phyloP scores from a whole-genome alignment of 495 filamentous ascomycete genomes.

The Hypoxylon rickii region DNA sequence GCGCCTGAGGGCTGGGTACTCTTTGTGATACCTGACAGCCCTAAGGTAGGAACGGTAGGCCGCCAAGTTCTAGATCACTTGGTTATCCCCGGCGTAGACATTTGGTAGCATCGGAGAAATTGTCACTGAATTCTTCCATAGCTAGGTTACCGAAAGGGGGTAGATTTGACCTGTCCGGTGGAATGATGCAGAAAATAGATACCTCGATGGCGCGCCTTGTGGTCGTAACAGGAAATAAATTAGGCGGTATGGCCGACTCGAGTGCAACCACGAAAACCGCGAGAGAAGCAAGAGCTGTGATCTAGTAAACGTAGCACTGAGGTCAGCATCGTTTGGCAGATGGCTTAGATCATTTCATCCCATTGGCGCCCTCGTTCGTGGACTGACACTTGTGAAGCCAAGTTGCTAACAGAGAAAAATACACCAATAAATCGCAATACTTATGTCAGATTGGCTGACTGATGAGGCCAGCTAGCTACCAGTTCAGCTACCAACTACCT shows the following conservation, averaged over 20 bases:
- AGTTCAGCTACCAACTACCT: too few species aligned
- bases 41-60: not conserved
- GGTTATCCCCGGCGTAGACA: slow-evolving; percentile 14
- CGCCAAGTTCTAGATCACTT: slow-evolving; percentile 24
- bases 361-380: not conserved
- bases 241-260: slow-evolving; percentile 17
- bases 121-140: slow-evolving; percentile 29
- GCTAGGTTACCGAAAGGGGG: slow-evolving; percentile 15
- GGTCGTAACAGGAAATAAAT: slow-evolving; percentile 23
- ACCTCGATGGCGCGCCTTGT: slow-evolving; percentile 9
- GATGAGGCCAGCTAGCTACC: not conserved
- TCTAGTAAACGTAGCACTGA: not conserved
- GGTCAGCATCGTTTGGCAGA: slow-evolving; percentile 5
- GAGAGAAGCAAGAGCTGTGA: not conserved
- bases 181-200: slow-evolving; percentile 12
- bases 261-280: slow-evolving; percentile 10
- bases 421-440: not conserved
- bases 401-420: too few species aligned
- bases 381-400: not conserved
- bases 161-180: slow-evolving; percentile 8
- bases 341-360: slow-evolving; percentile 15
- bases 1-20: not conserved
- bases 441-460: slow-evolving; percentile 32
- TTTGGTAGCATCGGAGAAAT: slow-evolving; percentile 28
- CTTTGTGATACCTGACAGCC: slow-evolving; percentile 5